Evolutionary conservation across 306 rosid genomes (phyloP), one percentile per base, ranked within the genome.

Genomic region (Calophaca sinica): DNA sequence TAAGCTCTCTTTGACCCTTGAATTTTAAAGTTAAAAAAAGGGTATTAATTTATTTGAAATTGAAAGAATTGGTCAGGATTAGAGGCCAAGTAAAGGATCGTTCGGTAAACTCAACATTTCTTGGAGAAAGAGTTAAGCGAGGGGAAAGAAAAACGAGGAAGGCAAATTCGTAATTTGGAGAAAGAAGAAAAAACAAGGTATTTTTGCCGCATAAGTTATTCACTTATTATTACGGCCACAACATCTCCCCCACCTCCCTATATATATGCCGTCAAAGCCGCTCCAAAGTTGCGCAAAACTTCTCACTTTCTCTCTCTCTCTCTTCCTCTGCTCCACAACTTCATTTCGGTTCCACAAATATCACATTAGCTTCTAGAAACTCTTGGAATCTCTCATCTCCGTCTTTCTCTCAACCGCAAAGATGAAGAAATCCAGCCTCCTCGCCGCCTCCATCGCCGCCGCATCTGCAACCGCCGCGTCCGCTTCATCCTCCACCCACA

Each of bases 381-480:
- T 69, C 36, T 9, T 9, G 9, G 42, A 50, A 13, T 28, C 26
- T 4, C 6, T 0, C 20, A 12, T 9, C 15, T 32, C 46, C 61
- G 0, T 36, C 55, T 52, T 44, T 29, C 4, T 48, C 29, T 14
- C 58, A 14, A 13, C 69, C 31, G 0, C 68, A 8, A 14, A 5
- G 5, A 69, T 86, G 90, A 88, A 88, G 87, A 80, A 82, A 38
- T 84, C 87, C 28, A 79, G 88, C 50, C 46, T 86, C 74, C 58
- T 88, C 20, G 92, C 89, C 2, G 92, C 88, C 62, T 70, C 89
- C 28, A n/a, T 84, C 60, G 90, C 88, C 57, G 87, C 89, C 31
- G 87, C 84, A 0, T 66, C 91, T 4, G 87, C 89, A 72, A 62
- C 84, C 41, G 82, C 85, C 9, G 76, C 36, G 39, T 54, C 85